Evolutionary conservation across 768 basidiomycete species (phyloP), one percentile per base, ranked within the genome.

Genomic region (Mycena kentingensis): DNA sequence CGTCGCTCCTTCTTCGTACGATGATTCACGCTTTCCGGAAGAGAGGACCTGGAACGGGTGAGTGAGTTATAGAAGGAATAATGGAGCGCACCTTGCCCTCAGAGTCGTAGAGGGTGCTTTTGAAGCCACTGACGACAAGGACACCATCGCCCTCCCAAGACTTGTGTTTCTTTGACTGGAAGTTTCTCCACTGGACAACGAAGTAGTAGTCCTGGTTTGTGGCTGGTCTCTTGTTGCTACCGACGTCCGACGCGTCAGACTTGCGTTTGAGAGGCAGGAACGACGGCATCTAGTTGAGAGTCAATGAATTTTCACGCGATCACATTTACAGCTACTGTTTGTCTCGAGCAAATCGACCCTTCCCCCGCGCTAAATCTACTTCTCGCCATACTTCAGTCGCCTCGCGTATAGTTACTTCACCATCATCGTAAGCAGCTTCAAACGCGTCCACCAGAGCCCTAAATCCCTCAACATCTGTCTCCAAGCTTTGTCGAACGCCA

Each of bases 61-160:
- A n/a, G n/a, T n/a, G n/a, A n/a, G n/a, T n/a, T n/a, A n/a, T n/a
- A n/a, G n/a, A n/a, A n/a, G n/a, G n/a, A n/a, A n/a, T n/a, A n/a
- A n/a, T 64, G 6, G 72, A 75, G 39, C 87, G 75, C 22, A 75
- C 64, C 73, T 80, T 82, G 21, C 87, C 86, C 46, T 90, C 85
- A 7, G 73, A 65, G 59, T 87, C 83, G 52, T 81, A 82, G 24
- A 90, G 67, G 3, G 71, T 77, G 42, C 77, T 79, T 61, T 72
- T 79, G 7, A 60, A 65, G 7, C 66, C 70, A 51, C 62, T 76
- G 16, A 82, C 72, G 10, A 81, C 80, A 4, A 90, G 74, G n/a
- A 87, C 76, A 31, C 77, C 58, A 61, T 87, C 90, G 31, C 88
- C 91, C 46, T 94, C 91, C 93, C 93, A 95, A 0, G 88, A 92